Evolutionary conservation across 192 early-diverging fungal genomes (phyloP), one percentile per base, ranked within the genome.

Genomic region (Coemansia sp.): DNA sequence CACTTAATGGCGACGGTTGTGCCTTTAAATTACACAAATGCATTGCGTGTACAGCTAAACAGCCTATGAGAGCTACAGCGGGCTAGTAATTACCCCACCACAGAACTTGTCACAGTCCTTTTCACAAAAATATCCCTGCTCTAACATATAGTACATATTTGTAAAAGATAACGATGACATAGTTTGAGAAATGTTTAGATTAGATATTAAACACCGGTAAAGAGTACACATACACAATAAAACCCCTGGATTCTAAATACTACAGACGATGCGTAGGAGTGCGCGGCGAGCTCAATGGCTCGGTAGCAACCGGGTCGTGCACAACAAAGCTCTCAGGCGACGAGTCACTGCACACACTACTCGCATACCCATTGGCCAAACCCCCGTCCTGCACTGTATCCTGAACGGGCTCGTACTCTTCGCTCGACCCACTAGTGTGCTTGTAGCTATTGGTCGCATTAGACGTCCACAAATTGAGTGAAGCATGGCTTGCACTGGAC

Each of bases 301-400:
- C 43, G 2, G 39, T 22, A 19, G 50, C 57, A 9, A 66, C 57
- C 1, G 64, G 64, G 29, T 66, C 64, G n/a, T 51, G 48, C 20
- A 52, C 50, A n/a, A 39, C 57, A 20, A 66, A 41, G 50, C 64
- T 66, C 18, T 66, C 57, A 1, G 64, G 55, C 22, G 24, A n/a
- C 24, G 10, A 47, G 27, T 60, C 57, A 11, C 22, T 59, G 24
- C 38, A 47, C 22, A 20, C 10, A n/a, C 55, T 57, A 13, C 41
- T 45, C 3, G 41, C 12, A n/a, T 45, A 45, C 8, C 1, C 4
- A 13, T n/a, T 45, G 16, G 41, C 41, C 16, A 45, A 45, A 35
- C 32, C 32, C 8, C 7, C 32, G 32, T 9, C 32, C 7, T 9
- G 32, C 32, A 1, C 32, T 27, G 26, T 4, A 35, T 35, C 5